Evolutionary conservation across 2,329 filamentous ascomycete genomes (phyloP).

Genomic region (Tetracladium maxilliforme): DNA sequence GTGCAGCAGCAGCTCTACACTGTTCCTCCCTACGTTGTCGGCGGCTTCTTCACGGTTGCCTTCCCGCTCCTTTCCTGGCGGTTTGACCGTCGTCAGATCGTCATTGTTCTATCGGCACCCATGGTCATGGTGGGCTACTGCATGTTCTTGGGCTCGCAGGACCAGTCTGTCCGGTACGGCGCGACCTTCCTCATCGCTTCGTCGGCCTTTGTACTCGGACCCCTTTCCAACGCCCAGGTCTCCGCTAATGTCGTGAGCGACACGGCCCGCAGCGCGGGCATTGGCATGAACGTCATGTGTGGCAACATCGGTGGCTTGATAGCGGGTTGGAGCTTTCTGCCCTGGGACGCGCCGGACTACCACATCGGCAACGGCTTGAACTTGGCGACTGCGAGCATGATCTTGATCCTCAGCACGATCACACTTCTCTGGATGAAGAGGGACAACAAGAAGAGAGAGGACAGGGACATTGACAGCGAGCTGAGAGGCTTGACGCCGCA

Average conservation of each 20-base stretch:
- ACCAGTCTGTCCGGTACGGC: slow-evolving; percentile 43
- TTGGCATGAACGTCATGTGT: slow-evolving; percentile 55
- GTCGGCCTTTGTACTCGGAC: slow-evolving; percentile 47
- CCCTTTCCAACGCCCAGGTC: slow-evolving; percentile 51
- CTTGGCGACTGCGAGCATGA: slow-evolving; percentile 41
- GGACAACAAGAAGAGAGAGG: slow-evolving; percentile 44
- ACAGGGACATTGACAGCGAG: slow-evolving; percentile 37
- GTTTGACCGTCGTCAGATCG: slow-evolving; percentile 41
- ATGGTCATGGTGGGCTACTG: slow-evolving; percentile 55
- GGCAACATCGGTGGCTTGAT: slow-evolving; percentile 59
- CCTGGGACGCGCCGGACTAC: slow-evolving; percentile 48
- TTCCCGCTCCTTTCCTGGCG: slow-evolving; percentile 48
- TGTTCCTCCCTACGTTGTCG: slow-evolving; percentile 56
- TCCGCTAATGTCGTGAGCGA: slow-evolving; percentile 60
- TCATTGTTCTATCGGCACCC: slow-evolving; percentile 44
- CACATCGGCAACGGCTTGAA: slow-evolving; percentile 61
- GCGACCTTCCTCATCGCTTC: slow-evolving; percentile 56
- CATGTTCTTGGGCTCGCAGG: slow-evolving; percentile 47
- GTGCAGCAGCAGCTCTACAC: slow-evolving; percentile 55
- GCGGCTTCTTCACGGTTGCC: slow-evolving; percentile 49
- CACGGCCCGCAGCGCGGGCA: slow-evolving; percentile 50
- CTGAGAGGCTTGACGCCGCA: slow-evolving; percentile 34
- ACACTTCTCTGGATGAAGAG: slow-evolving; percentile 44
- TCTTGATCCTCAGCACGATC: slow-evolving; percentile 31
- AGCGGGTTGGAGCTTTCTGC: slow-evolving; percentile 49